A percentile compares a stretch with the other conserved stretches of the same genome.
phyloP scores from a whole-genome alignment of 208 protist genomes.

The Sergeia podlipaevii region DNA sequence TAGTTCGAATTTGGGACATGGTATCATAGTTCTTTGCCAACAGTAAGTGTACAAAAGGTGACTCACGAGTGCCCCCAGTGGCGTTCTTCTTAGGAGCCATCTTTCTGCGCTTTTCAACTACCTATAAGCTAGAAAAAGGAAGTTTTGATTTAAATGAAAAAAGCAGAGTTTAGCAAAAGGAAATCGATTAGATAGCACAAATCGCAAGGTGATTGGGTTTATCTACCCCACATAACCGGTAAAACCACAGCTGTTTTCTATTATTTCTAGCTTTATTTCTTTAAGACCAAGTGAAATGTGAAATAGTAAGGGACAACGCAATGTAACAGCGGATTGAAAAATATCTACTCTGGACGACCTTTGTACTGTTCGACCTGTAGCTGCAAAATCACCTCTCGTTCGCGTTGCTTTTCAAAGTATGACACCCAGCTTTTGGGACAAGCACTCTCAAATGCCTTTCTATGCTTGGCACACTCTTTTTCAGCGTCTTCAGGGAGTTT shows the following conservation, averaged over 20 bases:
- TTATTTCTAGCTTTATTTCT: slow-evolving; percentile 5
- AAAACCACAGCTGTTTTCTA: not conserved
- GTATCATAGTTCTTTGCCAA: slow-evolving; percentile 59
- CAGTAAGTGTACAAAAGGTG: slow-evolving; percentile 44
- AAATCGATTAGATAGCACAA: slow-evolving; percentile 11
- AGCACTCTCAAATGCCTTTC: slow-evolving; percentile 37
- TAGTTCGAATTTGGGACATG: slow-evolving; percentile 62
- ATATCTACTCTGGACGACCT: slow-evolving; percentile 17
- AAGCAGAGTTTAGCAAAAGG: slow-evolving; percentile 6
- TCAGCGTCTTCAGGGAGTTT: slow-evolving; percentile 56
- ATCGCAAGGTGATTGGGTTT: not conserved
- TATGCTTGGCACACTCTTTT: slow-evolving; percentile 49
- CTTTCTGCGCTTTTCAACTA: too few relatives aligned
- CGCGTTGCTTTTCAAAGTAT: slow-evolving; percentile 82
- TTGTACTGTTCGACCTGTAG: slow-evolving; percentile 69
- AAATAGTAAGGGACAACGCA: not conserved
- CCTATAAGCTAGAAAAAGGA: too few relatives aligned
- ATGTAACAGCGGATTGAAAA: not conserved
- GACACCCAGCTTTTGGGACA: slow-evolving; percentile 74
- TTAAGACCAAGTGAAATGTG: not conserved
- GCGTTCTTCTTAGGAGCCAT: too few relatives aligned
- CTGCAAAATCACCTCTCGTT: slow-evolving; percentile 79
- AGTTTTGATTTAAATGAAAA: slow-evolving; percentile 3
- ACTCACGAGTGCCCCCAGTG: too few relatives aligned
- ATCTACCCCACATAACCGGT: not conserved